Evolutionary conservation across 2,329 filamentous ascomycete genomes (phyloP), one percentile per base, ranked within the genome.

Genomic region (Phoma sp.): DNA sequence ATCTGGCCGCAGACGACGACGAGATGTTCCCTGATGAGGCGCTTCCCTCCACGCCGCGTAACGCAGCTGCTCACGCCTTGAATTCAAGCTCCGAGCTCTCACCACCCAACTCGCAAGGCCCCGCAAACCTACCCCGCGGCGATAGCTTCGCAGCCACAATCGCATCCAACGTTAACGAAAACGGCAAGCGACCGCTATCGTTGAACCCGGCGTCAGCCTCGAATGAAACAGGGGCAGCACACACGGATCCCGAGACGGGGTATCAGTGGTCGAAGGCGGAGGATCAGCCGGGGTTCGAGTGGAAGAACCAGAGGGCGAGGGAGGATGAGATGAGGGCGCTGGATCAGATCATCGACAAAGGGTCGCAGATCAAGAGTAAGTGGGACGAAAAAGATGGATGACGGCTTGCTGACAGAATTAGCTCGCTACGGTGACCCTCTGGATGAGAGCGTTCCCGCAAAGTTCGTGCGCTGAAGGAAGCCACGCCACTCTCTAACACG

Each of bases 81-180:
- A 64, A 57, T 54, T 66, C 65, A 47, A 60, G 69, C 61, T 74
- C 76, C n/a, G 80, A 84, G 55, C 77, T 84, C 47, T 84, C 82
- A 9, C 83, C 83, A 29, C 82, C 83, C 20, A 79, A 80, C 47
- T 84, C 82, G 1, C 82, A 84, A 63, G 69, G 64, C 42, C 60
- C 67, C 36, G 40, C 63, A 29, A 38, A 56, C 11, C 55, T 64
- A 18, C 42, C 64, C 39, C 70, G 66, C 43, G 65, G 67, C 38
- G 62, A 67, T 17, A 51, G 46, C 49, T 51, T 60, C 43, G 42
- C 59, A 21, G 55, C 64, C 20, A 59, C 57, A 14, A 57, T 64
- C 29, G 52, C 59, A 11, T 63, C 67, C 3, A 59, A 63, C 9
- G 60, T 75, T 37, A 76, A 76, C 56, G 69, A 67, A 4, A 76